A percentile compares a stretch with the other conserved stretches of the same genome.
Evolutionary conservation across 805 yeast genomes (phyloP).

Genomic region (Pichia heedii): DNA sequence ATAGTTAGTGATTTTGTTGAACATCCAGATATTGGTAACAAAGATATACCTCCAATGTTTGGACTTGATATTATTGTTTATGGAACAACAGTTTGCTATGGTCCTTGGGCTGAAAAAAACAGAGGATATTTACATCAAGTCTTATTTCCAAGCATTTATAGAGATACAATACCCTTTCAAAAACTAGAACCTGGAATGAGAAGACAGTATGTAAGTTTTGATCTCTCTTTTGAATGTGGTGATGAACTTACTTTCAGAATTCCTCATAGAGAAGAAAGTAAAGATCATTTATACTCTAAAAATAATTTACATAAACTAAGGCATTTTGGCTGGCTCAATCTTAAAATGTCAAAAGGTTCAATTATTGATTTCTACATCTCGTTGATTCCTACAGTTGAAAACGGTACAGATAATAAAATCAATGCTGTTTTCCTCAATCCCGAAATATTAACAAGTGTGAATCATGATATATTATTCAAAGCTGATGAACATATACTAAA

Average conservation of each 20-base stretch:
- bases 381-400: constrained; percentile 38
- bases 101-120: constrained; percentile 95
- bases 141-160: constrained; percentile 58
- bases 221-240: constrained; percentile 42
- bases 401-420: constrained; percentile 49
- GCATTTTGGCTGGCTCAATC: constrained; percentile 90
- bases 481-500: constrained; percentile 49
- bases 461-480: constrained; percentile 69
- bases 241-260: constrained; percentile 65
- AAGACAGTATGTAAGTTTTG: constrained; percentile 51
- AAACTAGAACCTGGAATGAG: constrained; percentile 36
- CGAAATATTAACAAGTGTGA: constrained; percentile 74
- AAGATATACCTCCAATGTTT: constrained; percentile 48
- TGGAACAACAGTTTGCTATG: constrained; percentile 66
- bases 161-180: constrained; percentile 40
- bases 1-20: constrained; percentile 26
- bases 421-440: constrained; percentile 40
- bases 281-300: constrained; percentile 36
- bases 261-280: constrained; percentile 80
- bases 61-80: constrained; percentile 54
- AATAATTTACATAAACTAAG: constrained; percentile 28
- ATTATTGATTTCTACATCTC: constrained; percentile 38
- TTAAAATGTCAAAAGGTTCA: constrained; percentile 50
- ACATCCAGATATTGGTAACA: constrained; percentile 50
- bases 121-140: constrained; percentile 52